These are phyloP conservation scores for Chaetothyriales sp. DNA, from an alignment of 2,329 filamentous ascomycete genomes.

Conservation along the genomic window DNA sequence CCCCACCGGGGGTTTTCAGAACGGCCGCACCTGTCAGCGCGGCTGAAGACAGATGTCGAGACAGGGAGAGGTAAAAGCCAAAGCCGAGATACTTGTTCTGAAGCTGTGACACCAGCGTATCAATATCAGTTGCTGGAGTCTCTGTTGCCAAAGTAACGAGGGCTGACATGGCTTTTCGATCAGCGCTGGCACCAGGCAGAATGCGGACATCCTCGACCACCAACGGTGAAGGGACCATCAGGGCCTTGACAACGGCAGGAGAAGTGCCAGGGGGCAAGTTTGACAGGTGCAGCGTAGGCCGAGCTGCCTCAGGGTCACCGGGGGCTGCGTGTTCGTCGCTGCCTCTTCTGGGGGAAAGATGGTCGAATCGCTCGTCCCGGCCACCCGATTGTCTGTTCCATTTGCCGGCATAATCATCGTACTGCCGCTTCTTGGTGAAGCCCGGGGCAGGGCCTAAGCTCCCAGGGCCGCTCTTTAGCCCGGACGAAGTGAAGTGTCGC, in stretches of 20 bases:
- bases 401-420: constrained; percentile 22
- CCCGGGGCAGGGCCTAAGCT: constrained; percentile 41
- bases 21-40: constrained; percentile 43
- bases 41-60: constrained; percentile 67
- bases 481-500: constrained; percentile 42
- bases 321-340: constrained; percentile 15
- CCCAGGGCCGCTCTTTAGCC: constrained; percentile 45
- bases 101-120: constrained; percentile 58
- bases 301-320: constrained; percentile 25
- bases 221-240: constrained; percentile 37
- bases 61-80: constrained; percentile 66
- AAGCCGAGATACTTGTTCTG: constrained; percentile 76
- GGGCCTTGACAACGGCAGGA: constrained; percentile 33
- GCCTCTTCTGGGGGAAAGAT: constrained; percentile 4
- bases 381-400: background rate
- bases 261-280: constrained; percentile 39
- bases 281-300: constrained; percentile 40
- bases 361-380: background rate
- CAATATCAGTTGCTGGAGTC: constrained; percentile 69
- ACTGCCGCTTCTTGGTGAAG: constrained; percentile 41
- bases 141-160: constrained; percentile 70
- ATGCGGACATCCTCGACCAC: constrained; percentile 61
- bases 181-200: constrained; percentile 37
- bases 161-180: constrained; percentile 58
- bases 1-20: constrained; percentile 33